Evolutionary conservation across 2,329 filamentous ascomycete genomes (phyloP), one percentile per base, ranked within the genome.

Genomic region (Karstenula rhodostoma): DNA sequence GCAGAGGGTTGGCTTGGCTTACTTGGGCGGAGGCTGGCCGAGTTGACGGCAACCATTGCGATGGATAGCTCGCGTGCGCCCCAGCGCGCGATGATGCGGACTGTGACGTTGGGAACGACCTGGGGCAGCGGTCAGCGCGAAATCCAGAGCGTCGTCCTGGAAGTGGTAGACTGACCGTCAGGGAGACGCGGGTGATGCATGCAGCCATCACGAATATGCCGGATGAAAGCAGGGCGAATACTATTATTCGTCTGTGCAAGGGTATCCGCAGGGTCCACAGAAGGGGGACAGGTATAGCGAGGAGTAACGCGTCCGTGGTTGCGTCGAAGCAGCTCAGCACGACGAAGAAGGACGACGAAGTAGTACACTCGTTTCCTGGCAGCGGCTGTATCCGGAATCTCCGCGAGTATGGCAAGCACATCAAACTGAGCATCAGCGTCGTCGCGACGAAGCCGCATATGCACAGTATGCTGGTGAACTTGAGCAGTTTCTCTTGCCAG

Each of bases 11-110:
- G n/a, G n/a, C n/a, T n/a, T 17, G 7, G 51, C 61, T 59, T 47
- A 66, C 64, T 55, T 5, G 64, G 64, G 4, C 57, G 55, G 1
- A 66, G 52, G 17, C 54, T 57, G 22, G 61, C 61, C 1, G 57
- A 52, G 35, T 66, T 66, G 43, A 66, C 64, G 1, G 64, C 64
- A 2, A 66, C 44, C 23, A 66, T 48, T 3, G 57, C 59, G n/a
- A 64, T 59, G 37, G 55, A 54, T n/a, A 62, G 61, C 29, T 66
- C 61, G 15, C 64, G 61, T 6, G 63, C 49, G 12, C 61, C 61
- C 61, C 64, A 66, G 3, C 64, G 64, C 0, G 64, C 61, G 29
- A 66, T 62, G 15, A 57, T 59, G 27, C 63, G 59, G n/a, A 64
- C 55, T 12, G 50, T 60, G 6, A 62, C 58, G 25, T 62, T 55